Percentiles rank a stretch among this genome's conserved stretches.
Conservation (phyloP, 345 rosid genomes). For the Euphorbia tirucalli region DNA sequence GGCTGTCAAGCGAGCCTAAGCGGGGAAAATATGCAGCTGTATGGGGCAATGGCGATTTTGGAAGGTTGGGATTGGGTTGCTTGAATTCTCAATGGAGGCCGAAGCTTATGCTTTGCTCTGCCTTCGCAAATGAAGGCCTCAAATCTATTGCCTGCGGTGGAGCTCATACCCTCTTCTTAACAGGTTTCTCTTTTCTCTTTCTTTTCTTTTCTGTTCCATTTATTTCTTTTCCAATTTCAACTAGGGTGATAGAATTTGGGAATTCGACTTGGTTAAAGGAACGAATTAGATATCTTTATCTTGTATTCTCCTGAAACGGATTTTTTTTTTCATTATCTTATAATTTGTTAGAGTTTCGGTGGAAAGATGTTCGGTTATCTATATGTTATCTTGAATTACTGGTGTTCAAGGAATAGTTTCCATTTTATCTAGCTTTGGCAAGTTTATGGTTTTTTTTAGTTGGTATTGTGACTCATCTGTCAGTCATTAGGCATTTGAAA, state of each 20-base stretch:
- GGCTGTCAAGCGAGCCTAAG: constrained; percentile 21
- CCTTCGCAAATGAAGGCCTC: constrained; percentile 43
- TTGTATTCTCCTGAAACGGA: too few relatives aligned
- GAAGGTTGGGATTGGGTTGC: constrained; percentile 69
- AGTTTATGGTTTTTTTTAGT: not conserved
- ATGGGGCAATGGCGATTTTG: constrained; percentile 93
- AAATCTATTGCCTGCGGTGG: constrained; percentile 85
- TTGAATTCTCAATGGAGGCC: constrained; percentile 78
- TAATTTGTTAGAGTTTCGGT: not conserved
- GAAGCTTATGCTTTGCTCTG: constrained; percentile 36
- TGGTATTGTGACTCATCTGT: not conserved
- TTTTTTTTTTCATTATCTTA: too few relatives aligned
- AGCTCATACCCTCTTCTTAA: constrained; percentile 90
- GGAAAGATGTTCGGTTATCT: too few relatives aligned
- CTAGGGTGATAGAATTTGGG: not conserved
- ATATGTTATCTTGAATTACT: not conserved
- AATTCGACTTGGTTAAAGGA: not conserved
- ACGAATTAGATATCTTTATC: not conserved
- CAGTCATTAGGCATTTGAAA: not conserved
- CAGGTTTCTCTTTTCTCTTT: constrained; percentile 40
- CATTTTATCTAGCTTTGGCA: not conserved
- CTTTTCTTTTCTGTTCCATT: not conserved
- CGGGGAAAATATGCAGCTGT: constrained; percentile 55
- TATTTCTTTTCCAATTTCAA: not conserved
- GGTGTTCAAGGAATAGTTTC: not conserved